phyloP scores from a whole-genome alignment of 805 yeast genomes.

The Candida taoyuanica region DNA sequence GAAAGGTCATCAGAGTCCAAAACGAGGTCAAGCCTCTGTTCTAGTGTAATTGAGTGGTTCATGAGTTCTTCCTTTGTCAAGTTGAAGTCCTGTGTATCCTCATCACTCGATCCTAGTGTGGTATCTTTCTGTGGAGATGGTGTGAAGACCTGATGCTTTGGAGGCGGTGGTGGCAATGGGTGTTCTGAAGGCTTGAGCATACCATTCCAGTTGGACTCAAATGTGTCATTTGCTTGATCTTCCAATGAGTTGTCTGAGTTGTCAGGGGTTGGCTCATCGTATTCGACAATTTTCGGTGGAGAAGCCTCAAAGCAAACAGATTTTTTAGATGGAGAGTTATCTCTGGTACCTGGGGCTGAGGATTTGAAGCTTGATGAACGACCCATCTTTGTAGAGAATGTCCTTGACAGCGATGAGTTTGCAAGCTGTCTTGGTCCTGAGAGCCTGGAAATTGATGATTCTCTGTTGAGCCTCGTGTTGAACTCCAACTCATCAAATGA shows the following conservation, averaged over 20 bases:
- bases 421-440: conserved; percentile 29
- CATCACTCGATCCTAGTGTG: conserved; percentile 25
- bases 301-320: conserved; percentile 36
- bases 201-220: conserved; percentile 28
- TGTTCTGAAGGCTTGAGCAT: conserved; percentile 19
- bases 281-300: conserved; percentile 36
- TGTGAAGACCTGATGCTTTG: conserved; percentile 25
- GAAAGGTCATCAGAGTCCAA: conserved; percentile 27
- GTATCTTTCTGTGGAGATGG: conserved; percentile 25
- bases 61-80: conserved; percentile 27
- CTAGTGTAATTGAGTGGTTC: conserved; percentile 30
- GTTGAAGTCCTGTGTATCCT: conserved; percentile 24
- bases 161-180: conserved; percentile 36
- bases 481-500: conserved; percentile 32
- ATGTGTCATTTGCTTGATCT: conserved; percentile 8
- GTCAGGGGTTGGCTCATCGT: conserved; percentile 27
- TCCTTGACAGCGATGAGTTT: conserved; percentile 19
- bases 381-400: conserved; percentile 17
- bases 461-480: conserved; percentile 28
- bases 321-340: conserved; percentile 32
- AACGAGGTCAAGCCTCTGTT: conserved; percentile 42
- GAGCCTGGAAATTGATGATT: conserved; percentile 24
- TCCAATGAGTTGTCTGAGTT: conserved; percentile 24
- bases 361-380: conserved; percentile 16
- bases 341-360: conserved; percentile 15